Evolutionary conservation across 352 stramenopile genomes (phyloP).

Genomic region (Phytophthora pluvialis): DNA sequence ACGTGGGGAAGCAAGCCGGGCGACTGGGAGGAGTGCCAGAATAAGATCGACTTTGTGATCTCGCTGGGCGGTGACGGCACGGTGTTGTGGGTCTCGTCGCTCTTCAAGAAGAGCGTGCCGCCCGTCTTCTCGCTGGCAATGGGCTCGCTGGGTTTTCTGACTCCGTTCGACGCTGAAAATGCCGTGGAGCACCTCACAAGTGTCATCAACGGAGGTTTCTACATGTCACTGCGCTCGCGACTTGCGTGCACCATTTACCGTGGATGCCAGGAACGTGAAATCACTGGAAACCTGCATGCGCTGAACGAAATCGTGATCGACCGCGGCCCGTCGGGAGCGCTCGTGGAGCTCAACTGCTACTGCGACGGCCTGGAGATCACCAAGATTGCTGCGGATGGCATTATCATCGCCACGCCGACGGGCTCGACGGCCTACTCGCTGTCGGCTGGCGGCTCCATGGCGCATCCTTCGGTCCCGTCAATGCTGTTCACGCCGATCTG

Average conservation of each 20-base stretch:
- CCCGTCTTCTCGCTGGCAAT: conserved; percentile 96
- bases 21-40: conserved; percentile 76
- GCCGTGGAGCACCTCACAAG: conserved; percentile 72
- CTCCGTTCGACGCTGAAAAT: conserved; percentile 89
- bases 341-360: conserved; percentile 98
- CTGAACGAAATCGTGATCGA: conserved; percentile 99
- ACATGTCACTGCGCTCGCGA: conserved; percentile 83
- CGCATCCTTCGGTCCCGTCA: conserved; percentile 96
- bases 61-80: conserved; percentile 96
- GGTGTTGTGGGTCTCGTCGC: conserved; percentile 87
- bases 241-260: conserved; percentile 79
- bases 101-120: conserved; percentile 92
- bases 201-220: conserved; percentile 84
- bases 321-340: conserved; percentile 85
- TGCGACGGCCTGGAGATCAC: conserved; percentile 97
- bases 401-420: conserved; percentile 98
- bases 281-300: conserved; percentile 86
- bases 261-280: conserved; percentile 56
- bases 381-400: conserved; percentile 95
- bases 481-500: conserved; percentile 99
- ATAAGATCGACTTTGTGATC: conserved; percentile 91
- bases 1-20: conserved; percentile 65
- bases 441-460: conserved; percentile 97
- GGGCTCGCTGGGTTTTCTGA: conserved; percentile 97
- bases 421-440: conserved; percentile 99